Base-by-base conservation (phyloP, 2,329 filamentous ascomycete genomes). In the Ceratocystis diversiconidia region DNA sequence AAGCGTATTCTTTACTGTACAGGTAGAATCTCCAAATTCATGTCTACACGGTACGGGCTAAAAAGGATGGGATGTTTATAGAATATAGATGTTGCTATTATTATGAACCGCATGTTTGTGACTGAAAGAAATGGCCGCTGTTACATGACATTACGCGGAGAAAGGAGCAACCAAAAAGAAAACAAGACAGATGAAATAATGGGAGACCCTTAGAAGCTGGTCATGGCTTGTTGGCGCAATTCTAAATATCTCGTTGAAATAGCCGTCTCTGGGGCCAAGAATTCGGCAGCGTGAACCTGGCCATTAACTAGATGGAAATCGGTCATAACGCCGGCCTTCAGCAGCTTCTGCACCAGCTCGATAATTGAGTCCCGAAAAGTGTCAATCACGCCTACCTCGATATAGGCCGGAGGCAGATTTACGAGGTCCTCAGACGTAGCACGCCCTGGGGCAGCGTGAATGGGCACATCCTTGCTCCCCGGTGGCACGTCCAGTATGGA, bases 231-330 rank as follows among this genome's bases (percentile, higher is more conserved):
- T 30, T 65, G 57, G 22, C 64, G 28, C 30, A 61, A 15, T 1
- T 1, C n/a, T 6, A 65, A 10, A n/a, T 46, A 41, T 48, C 19
- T 22, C 65, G 50, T 36, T 8, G 46, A 12, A 7, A 55, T n/a
- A 5, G 48, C 15, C 12, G 60, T 66, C n/a, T 63, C 65, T 2
- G 65, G 48, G 17, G 60, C 65, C 30, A 66, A 17, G 44, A 66
- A 66, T 60, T 66, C 65, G 25, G 60, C 60, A 4, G 32, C 65
- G 68, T 79, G 76, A 3, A 74, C 74, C 46, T 77, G 64, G 1
- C 76, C 77, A 0, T 72, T 70, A 66, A 76, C 77, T 57, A 78
- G 32, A 59, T 77, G 76, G 7, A 77, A 71, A 69, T 78, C 76
- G 1, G 75, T 72, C 50, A 73, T 70, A 3, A 76, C 70, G 1